A percentile compares a stretch with the other conserved stretches of the same genome.
phyloP scores from a whole-genome alignment of 192 early-diverging fungal genomes.

The Neocallimastix lanati region DNA sequence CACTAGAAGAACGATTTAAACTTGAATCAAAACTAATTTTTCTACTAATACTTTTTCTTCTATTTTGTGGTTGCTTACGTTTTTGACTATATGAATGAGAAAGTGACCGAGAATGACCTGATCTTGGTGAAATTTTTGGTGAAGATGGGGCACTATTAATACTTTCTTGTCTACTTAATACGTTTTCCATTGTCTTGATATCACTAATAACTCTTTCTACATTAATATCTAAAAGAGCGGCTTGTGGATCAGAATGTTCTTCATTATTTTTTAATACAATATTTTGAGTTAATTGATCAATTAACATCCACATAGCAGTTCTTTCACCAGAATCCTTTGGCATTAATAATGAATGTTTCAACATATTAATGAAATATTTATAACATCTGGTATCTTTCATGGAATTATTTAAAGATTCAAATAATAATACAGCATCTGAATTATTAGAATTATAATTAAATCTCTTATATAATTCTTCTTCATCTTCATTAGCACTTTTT shows the following conservation, averaged over 20 bases:
- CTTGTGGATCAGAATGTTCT: background rate
- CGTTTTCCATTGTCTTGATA: background rate
- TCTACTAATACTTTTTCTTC: background rate
- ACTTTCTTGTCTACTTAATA: background rate
- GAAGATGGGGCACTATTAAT: background rate
- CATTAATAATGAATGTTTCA: background rate
- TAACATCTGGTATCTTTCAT: background rate
- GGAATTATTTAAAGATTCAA: background rate
- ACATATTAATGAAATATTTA: background rate
- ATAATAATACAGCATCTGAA: background rate
- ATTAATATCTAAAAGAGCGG: background rate
- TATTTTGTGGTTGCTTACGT: background rate
- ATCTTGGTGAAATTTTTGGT: background rate
- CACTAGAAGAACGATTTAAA: background rate
- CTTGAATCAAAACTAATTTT: background rate
- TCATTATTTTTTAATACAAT: background rate
- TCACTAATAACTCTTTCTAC: background rate
- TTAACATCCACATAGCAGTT: background rate
- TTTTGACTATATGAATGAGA: background rate
- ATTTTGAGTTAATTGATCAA: background rate
- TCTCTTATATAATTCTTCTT: background rate
- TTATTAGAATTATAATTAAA: background rate
- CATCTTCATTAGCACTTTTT: background rate
- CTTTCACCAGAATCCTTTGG: background rate
- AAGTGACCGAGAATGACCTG: background rate